Evolutionary conservation across 495 filamentous ascomycete genomes (phyloP), one percentile per base, ranked within the genome.

Genomic region (Tuber aestivum): DNA sequence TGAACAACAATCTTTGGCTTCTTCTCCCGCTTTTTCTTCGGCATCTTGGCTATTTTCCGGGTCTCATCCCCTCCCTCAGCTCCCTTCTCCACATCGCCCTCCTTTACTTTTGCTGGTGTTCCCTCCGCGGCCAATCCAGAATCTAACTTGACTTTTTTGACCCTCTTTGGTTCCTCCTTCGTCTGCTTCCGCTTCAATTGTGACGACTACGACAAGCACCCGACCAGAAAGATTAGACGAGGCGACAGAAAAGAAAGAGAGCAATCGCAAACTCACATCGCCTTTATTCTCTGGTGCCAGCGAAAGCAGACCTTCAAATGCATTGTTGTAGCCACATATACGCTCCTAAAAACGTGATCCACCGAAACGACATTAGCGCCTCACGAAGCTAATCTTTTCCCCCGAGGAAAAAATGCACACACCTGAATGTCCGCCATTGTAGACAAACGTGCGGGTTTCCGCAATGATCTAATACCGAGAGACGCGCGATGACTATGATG

Each of bases 211-310:
- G 42, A 35, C 23, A 56, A 40, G 1, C 44, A 69, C 10, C 32
- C 35, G 18, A 40, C 27, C 16, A 42, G 20, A 42, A 73, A 45
- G n/a, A 56, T 35, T 48, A 37, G 40, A 70, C 10, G 16, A 71
- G 35, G 37, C 3, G 45, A 41, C 21, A 12, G 41, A 70, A 10
- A 20, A 32, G 21, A 23, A 48, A 45, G 37, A 42, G 72, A 44
- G 35, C 32, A 12, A 41, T 41, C 16, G n/a, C 10, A 18, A 50
- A 48, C 69, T 21, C 93, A 83, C 95, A 97, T 85, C 56, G 16
- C 97, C 97, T 80, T 92, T 90, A 84, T 95, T 94, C 35, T 93
- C 94, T 41, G 95, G 95, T 81, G 97, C 97, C 70, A 99, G 86
- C 40, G 94, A 95, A 77, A 99, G 87, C 27, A 99, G 85, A 74